phyloP scores from a whole-genome alignment of 169 alveolate genomes.

The Eimeria praecox region DNA sequence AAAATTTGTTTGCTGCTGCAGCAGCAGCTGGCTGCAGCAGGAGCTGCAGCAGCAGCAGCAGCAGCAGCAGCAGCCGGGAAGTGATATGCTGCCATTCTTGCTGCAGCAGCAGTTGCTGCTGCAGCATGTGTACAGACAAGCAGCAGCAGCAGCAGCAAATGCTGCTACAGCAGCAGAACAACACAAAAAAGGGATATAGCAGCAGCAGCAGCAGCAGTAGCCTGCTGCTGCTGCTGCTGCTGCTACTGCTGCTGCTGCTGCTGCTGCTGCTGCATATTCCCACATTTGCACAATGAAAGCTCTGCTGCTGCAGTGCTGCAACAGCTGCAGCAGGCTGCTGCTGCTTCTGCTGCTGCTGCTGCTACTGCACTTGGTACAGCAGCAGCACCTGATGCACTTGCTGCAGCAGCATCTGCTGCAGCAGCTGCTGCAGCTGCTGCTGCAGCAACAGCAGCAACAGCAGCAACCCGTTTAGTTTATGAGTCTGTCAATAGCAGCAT shows the following conservation, averaged over 20 bases:
- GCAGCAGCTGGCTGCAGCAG: background rate
- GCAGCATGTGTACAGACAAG: background rate
- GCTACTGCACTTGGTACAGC: background rate
- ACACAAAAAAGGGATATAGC: background rate
- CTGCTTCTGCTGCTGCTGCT: background rate
- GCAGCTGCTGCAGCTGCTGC: background rate
- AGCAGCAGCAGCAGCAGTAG: conserved; percentile 30
- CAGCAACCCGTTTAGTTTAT: background rate
- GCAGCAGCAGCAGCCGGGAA: background rate
- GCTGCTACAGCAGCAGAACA: background rate
- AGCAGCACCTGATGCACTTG: background rate
- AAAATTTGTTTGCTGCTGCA: conserved; percentile 2
- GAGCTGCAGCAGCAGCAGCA: background rate
- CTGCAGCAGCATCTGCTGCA: conserved; percentile 50
- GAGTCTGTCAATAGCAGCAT: conserved; percentile 57
- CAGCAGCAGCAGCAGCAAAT: conserved; percentile 7
- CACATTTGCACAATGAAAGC: background rate
- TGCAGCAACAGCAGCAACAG: background rate
- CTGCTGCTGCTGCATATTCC: background rate
- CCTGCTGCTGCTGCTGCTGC: background rate
- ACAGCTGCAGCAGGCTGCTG: too few species aligned
- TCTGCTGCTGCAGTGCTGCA: conserved; percentile 6
- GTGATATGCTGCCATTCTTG: too few species aligned
- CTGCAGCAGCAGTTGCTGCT: too few species aligned
- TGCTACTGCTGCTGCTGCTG: background rate